A percentile compares a stretch with the other conserved stretches of the same genome.
These are phyloP conservation scores for Termitomyces titanicus DNA, from an alignment of 768 basidiomycete genomes.

Conservation along the genomic window DNA sequence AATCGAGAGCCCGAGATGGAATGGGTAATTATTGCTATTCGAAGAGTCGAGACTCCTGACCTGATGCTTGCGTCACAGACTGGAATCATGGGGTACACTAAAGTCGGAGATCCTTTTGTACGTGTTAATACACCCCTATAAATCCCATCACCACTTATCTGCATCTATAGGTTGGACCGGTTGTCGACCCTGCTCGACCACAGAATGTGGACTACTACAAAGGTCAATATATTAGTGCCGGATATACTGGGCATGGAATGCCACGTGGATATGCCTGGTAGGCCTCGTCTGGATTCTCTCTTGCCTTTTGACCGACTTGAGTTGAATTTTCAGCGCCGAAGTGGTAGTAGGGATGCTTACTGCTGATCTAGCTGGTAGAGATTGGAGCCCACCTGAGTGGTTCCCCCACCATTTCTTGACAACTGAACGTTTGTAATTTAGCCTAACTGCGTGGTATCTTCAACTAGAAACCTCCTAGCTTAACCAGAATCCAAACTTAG, in stretches of 20 bases:
- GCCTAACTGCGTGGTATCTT: no score
- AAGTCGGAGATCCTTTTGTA: slow-evolving; percentile 62
- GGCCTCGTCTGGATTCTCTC: slow-evolving; percentile 11
- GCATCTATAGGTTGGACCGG: slow-evolving; percentile 54
- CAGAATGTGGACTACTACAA: slow-evolving; percentile 25
- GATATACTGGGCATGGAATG: slow-evolving; percentile 81
- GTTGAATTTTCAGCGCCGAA: slow-evolving; percentile 46
- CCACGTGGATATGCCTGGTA: slow-evolving; percentile 72
- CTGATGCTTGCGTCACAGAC: slow-evolving; percentile 42
- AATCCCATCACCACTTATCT: no score
- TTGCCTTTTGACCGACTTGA: background rate
- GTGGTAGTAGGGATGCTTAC: slow-evolving; percentile 56
- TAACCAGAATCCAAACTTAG: no score
- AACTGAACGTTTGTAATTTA: no score
- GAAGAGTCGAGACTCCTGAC: background rate
- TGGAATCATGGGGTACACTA: slow-evolving; percentile 79
- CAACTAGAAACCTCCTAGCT: no score
- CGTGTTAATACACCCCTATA: slow-evolving; percentile 18
- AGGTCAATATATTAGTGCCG: slow-evolving; percentile 71
- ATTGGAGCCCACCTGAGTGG: no score
- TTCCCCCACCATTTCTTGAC: no score
- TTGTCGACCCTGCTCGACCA: slow-evolving; percentile 29
- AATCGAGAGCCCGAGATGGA: slow-evolving; percentile 64
- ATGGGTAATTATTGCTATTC: slow-evolving; percentile 69
- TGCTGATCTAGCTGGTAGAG: no score